Percentiles rank a stretch among this genome's conserved stretches.
phyloP scores from a whole-genome alignment of 1,284 basidiomycete genomes.

The Trichosporon asahii region DNA sequence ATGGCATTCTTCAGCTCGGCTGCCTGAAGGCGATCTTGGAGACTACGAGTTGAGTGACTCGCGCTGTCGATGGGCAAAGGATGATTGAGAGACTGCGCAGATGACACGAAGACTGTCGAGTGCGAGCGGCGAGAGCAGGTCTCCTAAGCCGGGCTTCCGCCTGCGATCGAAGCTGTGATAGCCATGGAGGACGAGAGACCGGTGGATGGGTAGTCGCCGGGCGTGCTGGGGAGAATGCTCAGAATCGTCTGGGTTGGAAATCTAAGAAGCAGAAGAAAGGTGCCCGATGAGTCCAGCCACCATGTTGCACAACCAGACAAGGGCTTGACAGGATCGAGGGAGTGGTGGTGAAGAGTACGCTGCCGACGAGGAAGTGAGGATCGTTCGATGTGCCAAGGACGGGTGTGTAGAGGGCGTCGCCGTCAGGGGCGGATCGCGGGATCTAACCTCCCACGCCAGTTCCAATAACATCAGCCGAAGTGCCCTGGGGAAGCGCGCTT shows the following conservation, averaged over 20 bases:
- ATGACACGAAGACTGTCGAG: background rate
- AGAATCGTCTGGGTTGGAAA: no score
- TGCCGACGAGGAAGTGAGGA: background rate
- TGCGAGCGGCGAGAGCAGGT: no score
- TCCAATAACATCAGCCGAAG: background rate
- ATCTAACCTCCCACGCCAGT: background rate
- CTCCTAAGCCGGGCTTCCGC: background rate
- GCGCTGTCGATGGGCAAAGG: background rate
- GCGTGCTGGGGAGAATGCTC: no score
- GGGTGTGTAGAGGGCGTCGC: no score
- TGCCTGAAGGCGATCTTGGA: background rate
- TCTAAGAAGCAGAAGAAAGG: no score
- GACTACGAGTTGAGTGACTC: background rate
- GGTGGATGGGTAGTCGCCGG: background rate
- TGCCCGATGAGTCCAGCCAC: no score
- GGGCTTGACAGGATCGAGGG: no score
- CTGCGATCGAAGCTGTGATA: background rate
- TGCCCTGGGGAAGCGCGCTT: no score
- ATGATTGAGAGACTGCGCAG: background rate
- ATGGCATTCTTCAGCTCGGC: background rate
- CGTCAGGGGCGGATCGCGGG: background rate
- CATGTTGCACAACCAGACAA: no score
- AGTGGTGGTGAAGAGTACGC: no score
- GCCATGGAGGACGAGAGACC: background rate
- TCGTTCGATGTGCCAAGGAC: background rate